phyloP scores from a whole-genome alignment of 805 yeast genomes.

The Pichia membranifaciens region DNA sequence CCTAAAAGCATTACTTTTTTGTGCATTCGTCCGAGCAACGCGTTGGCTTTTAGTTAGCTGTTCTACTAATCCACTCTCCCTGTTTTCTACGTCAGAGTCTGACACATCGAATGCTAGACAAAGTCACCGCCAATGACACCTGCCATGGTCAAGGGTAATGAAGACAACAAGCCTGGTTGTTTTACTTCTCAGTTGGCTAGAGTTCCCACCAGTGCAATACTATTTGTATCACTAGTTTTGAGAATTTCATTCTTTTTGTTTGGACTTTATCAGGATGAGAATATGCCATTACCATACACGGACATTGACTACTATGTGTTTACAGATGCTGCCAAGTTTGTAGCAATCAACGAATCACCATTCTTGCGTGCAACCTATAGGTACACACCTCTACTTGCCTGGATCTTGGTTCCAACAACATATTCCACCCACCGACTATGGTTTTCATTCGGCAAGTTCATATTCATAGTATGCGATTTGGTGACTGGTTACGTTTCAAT shows the following conservation, averaged over 20 bases:
- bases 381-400: conserved; percentile 85
- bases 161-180: too few species aligned
- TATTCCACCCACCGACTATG: conserved; percentile 21
- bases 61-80: too few species aligned
- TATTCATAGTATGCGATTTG: conserved; percentile 75
- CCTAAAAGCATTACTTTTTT: too few species aligned
- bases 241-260: conserved; percentile 63
- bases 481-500: conserved; percentile 67
- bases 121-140: too few species aligned
- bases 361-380: conserved; percentile 83
- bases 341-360: conserved; percentile 57
- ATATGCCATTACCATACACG: conserved; percentile 78
- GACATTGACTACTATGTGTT: conserved; percentile 94
- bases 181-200: neutral
- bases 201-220: conserved; percentile 5
- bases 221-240: conserved; percentile 25
- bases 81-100: too few species aligned
- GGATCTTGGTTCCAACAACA: conserved; percentile 71
- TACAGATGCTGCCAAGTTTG: conserved; percentile 81
- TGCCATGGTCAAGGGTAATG: too few species aligned
- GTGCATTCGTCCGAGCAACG: too few species aligned
- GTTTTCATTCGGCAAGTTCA: conserved; percentile 69
- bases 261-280: conserved; percentile 82
- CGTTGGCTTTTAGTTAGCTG: too few species aligned
- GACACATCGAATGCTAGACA: too few species aligned